Percentiles rank a stretch among this genome's conserved stretches.
Evolutionary conservation across 2,329 filamentous ascomycete genomes (phyloP).

Genomic region (Coniochaeta ligniaria): DNA sequence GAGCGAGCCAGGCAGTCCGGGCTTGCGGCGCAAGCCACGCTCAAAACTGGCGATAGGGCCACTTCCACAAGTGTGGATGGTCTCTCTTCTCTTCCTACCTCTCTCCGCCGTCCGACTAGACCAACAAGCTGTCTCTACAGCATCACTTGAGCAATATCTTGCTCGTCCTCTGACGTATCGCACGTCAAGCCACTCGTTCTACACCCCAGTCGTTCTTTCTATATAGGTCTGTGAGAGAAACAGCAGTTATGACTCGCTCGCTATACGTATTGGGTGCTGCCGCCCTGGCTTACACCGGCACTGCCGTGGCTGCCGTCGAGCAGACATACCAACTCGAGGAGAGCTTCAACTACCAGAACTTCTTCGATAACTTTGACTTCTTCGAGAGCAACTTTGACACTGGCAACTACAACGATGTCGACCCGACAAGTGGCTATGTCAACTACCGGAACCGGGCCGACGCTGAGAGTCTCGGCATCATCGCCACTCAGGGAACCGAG

Average conservation of each 20-base stretch:
- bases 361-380: constrained; percentile 41
- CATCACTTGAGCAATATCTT: constrained; percentile 20
- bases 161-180: constrained; percentile 35
- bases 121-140: constrained; percentile 15
- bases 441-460: constrained; percentile 34
- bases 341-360: constrained; percentile 33
- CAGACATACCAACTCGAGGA: constrained; percentile 30
- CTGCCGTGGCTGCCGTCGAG: constrained; percentile 22
- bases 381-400: constrained; percentile 17
- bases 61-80: not conserved
- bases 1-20: not conserved
- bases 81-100: not conserved
- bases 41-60: not conserved
- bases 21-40: not conserved
- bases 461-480: constrained; percentile 26
- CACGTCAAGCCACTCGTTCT: constrained; percentile 35
- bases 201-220: constrained; percentile 11
- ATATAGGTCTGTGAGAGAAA: constrained; percentile 18
- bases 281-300: constrained; percentile 23
- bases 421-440: constrained; percentile 62
- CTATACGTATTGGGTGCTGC: constrained; percentile 30
- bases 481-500: constrained; percentile 13
- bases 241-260: constrained; percentile 31
- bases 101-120: constrained; percentile 2
- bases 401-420: constrained; percentile 22